These are phyloP conservation scores for Tetracladium marchalianum DNA, from an alignment of 495 filamentous ascomycete species.

Conservation along the genomic window DNA sequence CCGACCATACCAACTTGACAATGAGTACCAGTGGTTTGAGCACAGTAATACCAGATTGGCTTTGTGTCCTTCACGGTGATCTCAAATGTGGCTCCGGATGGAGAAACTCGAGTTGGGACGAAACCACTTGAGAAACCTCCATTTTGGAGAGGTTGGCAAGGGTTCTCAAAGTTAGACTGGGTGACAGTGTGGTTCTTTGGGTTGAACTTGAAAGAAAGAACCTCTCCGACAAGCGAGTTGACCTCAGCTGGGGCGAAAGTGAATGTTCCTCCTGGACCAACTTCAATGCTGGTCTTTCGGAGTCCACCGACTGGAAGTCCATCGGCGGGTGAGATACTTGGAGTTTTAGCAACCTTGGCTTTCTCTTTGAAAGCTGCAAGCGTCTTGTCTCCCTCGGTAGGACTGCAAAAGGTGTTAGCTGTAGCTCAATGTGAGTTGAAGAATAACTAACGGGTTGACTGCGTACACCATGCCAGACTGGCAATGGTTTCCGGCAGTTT, in stretches of 20 bases:
- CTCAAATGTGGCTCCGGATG: conserved; percentile 26
- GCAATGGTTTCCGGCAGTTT: conserved; percentile 49
- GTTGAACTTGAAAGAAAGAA: conserved; percentile 31
- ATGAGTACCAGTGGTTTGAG: conserved; percentile 29
- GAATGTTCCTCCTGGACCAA: conserved; percentile 22
- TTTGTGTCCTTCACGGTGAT: conserved; percentile 34
- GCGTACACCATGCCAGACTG: conserved; percentile 48
- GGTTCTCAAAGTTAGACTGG: conserved; percentile 30
- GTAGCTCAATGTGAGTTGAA: neutral
- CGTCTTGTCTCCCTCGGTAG: conserved; percentile 24
- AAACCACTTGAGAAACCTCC: conserved; percentile 33
- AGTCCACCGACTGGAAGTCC: conserved; percentile 27
- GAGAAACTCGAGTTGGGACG: conserved; percentile 25
- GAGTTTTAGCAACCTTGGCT: conserved; percentile 23
- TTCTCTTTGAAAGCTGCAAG: conserved; percentile 27
- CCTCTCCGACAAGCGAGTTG: conserved; percentile 22
- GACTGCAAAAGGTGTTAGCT: neutral
- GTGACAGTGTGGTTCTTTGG: conserved; percentile 31
- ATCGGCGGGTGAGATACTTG: conserved; percentile 27
- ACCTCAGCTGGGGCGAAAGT: conserved; percentile 27
- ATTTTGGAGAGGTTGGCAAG: conserved; percentile 26
- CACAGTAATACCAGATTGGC: conserved; percentile 53
- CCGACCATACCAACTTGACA: conserved; percentile 25
- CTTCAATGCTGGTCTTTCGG: conserved; percentile 1
- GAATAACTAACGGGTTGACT: conserved; percentile 11